Base-by-base conservation (phyloP, 768 basidiomycete genomes). In the Lactarius evosmus region DNA sequence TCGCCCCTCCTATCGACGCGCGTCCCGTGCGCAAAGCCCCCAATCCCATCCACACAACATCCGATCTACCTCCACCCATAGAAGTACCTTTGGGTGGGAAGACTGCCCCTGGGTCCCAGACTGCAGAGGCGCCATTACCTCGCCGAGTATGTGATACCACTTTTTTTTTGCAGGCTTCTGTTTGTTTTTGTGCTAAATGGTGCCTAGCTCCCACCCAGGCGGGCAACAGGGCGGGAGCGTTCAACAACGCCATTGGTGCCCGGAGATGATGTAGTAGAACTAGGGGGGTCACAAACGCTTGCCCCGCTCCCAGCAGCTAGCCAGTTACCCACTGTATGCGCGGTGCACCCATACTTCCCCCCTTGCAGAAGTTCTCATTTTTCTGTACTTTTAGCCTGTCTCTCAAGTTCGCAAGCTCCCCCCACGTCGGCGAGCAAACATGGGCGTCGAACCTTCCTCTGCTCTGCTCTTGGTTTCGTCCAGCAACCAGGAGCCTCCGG, bases 1-100 rank as follows among this genome's bases (percentile, higher is more conserved):
- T 78, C 8, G 30, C 30, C 8, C 73, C 74, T 19, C 74, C 78
- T 17, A 25, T 57, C 4, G 30, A 8, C n/a, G 12, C 14, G 36
- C 25, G 32, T 36, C 34, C 56, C 32, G 27, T 7, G 2, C 53
- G n/a, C 40, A 61, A 3, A 11, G 32, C 54, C n/a, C 30, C 17
- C 22, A 29, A 32, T 7, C 25, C 58, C 27, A 4, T 16, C 6
- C 52, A 16, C 30, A 16, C 54, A 30, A 9, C 34, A 33, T 56
- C 59, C n/a, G 59, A 51, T 7, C 63, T 9, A 25, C 54, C 46
- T 22, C 53, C 29, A 11, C 36, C 46, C 27, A 25, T 53, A 1
- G 63, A n/a, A 33, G 25, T 38, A 11, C 4, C 62, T 29, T 29
- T 12, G 7, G 17, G 58, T 11, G 54, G n/a, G n/a, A 38, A n/a